phyloP scores from a whole-genome alignment of 2,329 filamentous ascomycete genomes.

The Pseudogymnoascus sp. region DNA sequence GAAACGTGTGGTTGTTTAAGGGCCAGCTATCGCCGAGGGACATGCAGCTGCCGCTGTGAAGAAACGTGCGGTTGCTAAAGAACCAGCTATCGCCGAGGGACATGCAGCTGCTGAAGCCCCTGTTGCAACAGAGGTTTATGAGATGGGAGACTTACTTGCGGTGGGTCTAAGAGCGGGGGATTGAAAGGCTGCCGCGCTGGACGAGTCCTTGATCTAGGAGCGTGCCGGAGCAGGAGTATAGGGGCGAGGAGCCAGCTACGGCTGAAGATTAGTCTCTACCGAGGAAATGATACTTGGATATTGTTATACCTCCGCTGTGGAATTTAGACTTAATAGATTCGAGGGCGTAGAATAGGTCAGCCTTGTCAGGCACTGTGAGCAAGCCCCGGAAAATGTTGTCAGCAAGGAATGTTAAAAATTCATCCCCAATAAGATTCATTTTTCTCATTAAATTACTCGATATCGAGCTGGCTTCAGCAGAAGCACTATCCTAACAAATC shows the following conservation, averaged over 20 bases:
- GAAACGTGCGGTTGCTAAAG: background rate
- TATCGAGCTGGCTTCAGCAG: background rate
- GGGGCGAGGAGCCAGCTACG: background rate
- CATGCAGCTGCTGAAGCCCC: background rate
- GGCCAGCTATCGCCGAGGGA: no score
- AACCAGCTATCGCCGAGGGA: background rate
- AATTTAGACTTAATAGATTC: background rate
- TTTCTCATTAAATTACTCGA: background rate
- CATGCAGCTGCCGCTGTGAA: no score
- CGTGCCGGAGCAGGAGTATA: background rate
- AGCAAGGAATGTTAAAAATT: background rate
- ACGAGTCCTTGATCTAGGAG: no score
- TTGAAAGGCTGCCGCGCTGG: background rate
- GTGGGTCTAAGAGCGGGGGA: background rate
- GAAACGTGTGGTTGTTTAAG: no score
- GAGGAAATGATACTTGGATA: background rate
- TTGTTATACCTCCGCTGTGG: background rate
- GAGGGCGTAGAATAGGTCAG: background rate
- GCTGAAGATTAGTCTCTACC: background rate
- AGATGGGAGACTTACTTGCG: background rate
- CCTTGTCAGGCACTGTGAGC: background rate
- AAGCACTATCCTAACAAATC: background rate
- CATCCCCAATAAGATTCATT: background rate
- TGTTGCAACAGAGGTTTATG: background rate
- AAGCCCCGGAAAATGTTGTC: background rate